A percentile compares a stretch with the other conserved stretches of the same genome.
These are phyloP conservation scores for Amorphotheca resinae DNA, from an alignment of 495 filamentous ascomycete genomes.

Conservation along the genomic window DNA sequence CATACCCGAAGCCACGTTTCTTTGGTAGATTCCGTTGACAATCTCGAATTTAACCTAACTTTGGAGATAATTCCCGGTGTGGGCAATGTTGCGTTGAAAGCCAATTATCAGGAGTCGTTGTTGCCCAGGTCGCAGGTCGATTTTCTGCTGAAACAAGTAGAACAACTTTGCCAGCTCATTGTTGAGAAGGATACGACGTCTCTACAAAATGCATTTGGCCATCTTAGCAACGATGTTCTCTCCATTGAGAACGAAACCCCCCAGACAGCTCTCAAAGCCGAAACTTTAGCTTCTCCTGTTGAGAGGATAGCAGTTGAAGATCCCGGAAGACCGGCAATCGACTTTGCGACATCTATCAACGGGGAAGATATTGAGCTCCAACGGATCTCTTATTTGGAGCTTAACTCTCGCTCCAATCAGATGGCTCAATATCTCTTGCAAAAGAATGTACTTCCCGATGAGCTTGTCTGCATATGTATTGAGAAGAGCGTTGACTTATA, in stretches of 20 bases:
- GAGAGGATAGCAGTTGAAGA: constrained; percentile 35
- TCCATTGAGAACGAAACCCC: constrained; percentile 42
- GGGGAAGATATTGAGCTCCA: constrained; percentile 21
- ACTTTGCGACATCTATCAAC: constrained; percentile 39
- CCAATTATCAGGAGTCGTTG: constrained; percentile 38
- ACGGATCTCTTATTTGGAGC: constrained; percentile 44
- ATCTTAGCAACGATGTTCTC: constrained; percentile 29
- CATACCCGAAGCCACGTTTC: constrained; percentile 24
- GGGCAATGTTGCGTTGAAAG: constrained; percentile 29
- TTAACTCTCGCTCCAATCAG: constrained; percentile 49
- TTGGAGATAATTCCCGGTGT: constrained; percentile 53
- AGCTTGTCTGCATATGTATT: constrained; percentile 55
- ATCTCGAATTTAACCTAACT: constrained; percentile 59
- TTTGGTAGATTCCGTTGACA: constrained; percentile 45
- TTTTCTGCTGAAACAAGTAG: constrained; percentile 45
- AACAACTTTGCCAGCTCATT: constrained; percentile 35
- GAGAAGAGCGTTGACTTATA: constrained; percentile 59
- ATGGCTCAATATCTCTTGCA: constrained; percentile 46
- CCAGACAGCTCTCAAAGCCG: constrained; percentile 9
- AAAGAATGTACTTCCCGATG: constrained; percentile 31
- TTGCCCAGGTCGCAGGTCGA: constrained; percentile 36
- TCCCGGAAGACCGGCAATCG: constrained; percentile 44
- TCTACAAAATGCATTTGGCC: constrained; percentile 15
- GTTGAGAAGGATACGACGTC: constrained; percentile 26
- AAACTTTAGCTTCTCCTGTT: constrained; percentile 37